These are phyloP conservation scores for Alternaria brassicae DNA, from an alignment of 2,329 filamentous ascomycete genomes.

Conservation along the genomic window DNA sequence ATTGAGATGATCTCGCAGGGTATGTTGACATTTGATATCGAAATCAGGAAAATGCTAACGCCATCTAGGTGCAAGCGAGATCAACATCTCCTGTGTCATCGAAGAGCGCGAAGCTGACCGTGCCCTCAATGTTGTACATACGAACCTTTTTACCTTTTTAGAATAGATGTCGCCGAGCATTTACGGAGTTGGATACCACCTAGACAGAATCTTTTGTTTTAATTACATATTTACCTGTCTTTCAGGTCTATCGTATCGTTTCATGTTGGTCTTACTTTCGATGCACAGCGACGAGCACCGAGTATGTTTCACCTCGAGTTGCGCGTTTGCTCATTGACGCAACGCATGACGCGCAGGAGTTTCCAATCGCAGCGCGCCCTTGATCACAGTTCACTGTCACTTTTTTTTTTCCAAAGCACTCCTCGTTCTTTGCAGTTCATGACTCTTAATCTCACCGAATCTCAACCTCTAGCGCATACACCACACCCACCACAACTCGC, in stretches of 20 bases:
- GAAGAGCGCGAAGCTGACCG: slow-evolving; percentile 88
- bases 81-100: slow-evolving; percentile 98
- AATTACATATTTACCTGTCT: not conserved
- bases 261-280: not conserved
- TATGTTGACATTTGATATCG: slow-evolving; percentile 51
- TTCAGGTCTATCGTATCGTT: too few relatives aligned
- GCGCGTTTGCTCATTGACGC: slow-evolving; percentile 9
- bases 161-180: slow-evolving; percentile 61
- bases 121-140: slow-evolving; percentile 95
- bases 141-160: slow-evolving; percentile 94
- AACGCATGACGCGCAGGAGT: too few relatives aligned
- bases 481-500: not conserved
- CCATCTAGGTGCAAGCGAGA: slow-evolving; percentile 86
- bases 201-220: slow-evolving; percentile 14
- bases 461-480: not conserved
- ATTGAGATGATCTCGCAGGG: slow-evolving; percentile 99
- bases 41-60: not conserved
- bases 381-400: not conserved
- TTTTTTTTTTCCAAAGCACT: not conserved
- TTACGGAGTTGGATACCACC: slow-evolving; percentile 36
- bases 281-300: too few relatives aligned
- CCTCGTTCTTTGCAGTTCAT: not conserved
- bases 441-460: not conserved
- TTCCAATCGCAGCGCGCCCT: not conserved
- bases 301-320: slow-evolving; percentile 6